phyloP scores from a whole-genome alignment of 768 basidiomycete genomes.

The Lentinula guzmanii region DNA sequence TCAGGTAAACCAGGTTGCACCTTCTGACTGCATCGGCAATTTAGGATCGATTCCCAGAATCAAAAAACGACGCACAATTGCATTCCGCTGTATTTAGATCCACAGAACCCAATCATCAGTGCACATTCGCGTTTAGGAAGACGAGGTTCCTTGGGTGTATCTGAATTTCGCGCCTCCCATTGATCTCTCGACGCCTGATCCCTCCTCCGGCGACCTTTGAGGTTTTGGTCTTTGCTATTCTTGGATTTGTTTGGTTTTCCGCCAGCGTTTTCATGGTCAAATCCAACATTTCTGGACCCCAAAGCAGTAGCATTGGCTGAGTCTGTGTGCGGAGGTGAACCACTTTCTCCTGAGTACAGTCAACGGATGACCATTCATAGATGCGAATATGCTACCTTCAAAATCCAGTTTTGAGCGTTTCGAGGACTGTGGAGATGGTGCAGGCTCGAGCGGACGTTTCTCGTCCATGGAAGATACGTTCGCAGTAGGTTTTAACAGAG shows the following conservation, averaged over 20 bases:
- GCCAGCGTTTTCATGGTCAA: not conserved
- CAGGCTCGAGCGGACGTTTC: not conserved
- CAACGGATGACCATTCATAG: not conserved
- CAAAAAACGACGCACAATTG: slow-evolving; percentile 68
- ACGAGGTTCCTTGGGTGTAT: slow-evolving; percentile 42
- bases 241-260: not conserved
- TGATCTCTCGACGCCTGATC: not conserved
- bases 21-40: slow-evolving; percentile 3
- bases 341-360: not conserved
- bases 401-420: not conserved
- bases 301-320: not conserved
- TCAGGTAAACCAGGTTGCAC: slow-evolving; percentile 56
- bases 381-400: not conserved
- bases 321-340: not conserved
- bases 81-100: slow-evolving; percentile 90
- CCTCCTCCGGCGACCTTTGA: not conserved
- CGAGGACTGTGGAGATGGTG: not conserved
- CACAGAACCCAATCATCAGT: slow-evolving; percentile 85
- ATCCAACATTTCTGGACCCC: not conserved
- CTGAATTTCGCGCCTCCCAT: not conserved
- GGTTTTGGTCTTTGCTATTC: not conserved
- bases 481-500: not conserved
- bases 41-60: not conserved
- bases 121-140: slow-evolving; percentile 84
- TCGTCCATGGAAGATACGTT: not conserved